These are phyloP conservation scores for Aspergillus haitiensis DNA, from an alignment of 495 filamentous ascomycete species.

Conservation along the genomic window DNA sequence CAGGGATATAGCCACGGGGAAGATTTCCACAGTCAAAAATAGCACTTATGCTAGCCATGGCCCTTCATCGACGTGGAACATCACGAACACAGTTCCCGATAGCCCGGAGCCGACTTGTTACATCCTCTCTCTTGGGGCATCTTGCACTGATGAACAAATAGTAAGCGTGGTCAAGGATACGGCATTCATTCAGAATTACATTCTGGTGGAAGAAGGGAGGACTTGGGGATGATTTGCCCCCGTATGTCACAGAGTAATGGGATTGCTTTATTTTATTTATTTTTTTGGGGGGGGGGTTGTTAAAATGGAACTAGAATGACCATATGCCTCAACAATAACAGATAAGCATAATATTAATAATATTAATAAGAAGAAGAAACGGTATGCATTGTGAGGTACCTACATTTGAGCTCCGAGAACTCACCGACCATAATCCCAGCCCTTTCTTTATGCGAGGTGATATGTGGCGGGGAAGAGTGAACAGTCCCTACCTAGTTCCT, in stretches of 20 bases:
- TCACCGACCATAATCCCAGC: neutral
- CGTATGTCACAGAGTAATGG: neutral
- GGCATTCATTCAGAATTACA: slow-evolving; percentile 51
- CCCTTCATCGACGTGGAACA: slow-evolving; percentile 50
- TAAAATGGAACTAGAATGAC: too few relatives aligned
- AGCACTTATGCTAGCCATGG: slow-evolving; percentile 51
- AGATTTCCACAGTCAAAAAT: slow-evolving; percentile 37
- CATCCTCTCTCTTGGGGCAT: slow-evolving; percentile 36
- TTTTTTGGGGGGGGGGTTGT: neutral
- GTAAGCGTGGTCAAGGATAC: slow-evolving; percentile 46
- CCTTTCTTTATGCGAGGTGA: neutral
- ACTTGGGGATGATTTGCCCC: neutral
- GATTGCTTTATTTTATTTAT: neutral
- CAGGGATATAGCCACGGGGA: slow-evolving; percentile 58
- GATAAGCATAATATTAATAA: too few relatives aligned
- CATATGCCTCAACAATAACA: too few relatives aligned
- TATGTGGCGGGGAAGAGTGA: neutral
- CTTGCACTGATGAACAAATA: slow-evolving; percentile 52
- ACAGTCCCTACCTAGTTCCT: neutral
- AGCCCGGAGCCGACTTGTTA: slow-evolving; percentile 49
- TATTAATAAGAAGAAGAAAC: too few relatives aligned
- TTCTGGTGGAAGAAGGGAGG: slow-evolving; percentile 38
- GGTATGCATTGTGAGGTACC: neutral
- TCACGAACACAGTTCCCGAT: slow-evolving; percentile 46
- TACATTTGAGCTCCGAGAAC: neutral